Evolutionary conservation across 2,329 filamentous ascomycete species (phyloP).

Genomic region (Sclerotinia sclerotiorum): DNA sequence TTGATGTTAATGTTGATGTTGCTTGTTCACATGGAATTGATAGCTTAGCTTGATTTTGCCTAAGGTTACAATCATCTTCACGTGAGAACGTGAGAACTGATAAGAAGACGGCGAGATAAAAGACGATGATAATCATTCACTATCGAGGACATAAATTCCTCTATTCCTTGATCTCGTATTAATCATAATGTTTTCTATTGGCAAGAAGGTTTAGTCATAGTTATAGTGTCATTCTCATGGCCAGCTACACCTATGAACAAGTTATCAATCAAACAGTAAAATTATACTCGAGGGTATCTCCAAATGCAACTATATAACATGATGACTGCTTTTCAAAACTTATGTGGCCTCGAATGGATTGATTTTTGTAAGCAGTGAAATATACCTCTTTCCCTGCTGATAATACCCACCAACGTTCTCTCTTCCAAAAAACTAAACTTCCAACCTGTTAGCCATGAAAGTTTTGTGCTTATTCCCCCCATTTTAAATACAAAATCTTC

Average conservation of each 20-base stretch:
- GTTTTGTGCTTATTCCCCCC: too few species aligned
- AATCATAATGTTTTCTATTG: too few species aligned
- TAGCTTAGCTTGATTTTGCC: conserved; percentile 12
- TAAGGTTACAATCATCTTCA: conserved; percentile 10
- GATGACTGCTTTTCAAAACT: background rate
- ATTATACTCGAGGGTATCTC: conserved; percentile 5
- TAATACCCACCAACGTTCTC: background rate
- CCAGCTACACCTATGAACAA: background rate
- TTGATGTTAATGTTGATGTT: conserved; percentile 21
- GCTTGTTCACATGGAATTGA: conserved; percentile 15
- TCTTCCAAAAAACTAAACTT: background rate
- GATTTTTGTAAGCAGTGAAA: background rate
- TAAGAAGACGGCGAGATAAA: background rate
- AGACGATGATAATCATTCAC: background rate
- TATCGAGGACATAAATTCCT: too few species aligned
- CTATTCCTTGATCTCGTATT: too few species aligned
- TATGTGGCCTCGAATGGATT: background rate
- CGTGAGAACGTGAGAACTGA: conserved; percentile 19
- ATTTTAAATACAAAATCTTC: background rate
- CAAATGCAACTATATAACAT: background rate
- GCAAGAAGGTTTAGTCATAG: too few species aligned
- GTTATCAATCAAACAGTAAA: background rate
- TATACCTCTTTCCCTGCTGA: background rate
- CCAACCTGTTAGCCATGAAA: too few species aligned
- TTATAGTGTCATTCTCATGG: background rate